Conservation (phyloP, 2,329 filamentous ascomycete species). For the Cadophora sp. region DNA sequence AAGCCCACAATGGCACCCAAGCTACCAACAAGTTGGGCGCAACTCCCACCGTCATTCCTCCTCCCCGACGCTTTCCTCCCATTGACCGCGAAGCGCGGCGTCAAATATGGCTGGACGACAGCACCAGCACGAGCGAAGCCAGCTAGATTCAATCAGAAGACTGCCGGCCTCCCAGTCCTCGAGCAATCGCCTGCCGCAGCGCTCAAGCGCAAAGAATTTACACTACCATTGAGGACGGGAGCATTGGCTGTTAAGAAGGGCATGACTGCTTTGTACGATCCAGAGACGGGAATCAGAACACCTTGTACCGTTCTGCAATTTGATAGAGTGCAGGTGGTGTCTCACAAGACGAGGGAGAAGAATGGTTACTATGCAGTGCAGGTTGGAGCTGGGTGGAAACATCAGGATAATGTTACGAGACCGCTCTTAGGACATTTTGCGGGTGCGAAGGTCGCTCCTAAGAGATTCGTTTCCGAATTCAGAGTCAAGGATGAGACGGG, state of each 20-base stretch:
- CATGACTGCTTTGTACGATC: conserved; percentile 90
- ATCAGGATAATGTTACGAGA: conserved; percentile 77
- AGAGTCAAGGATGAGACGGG: conserved; percentile 77
- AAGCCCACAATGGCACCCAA: conserved; percentile 44
- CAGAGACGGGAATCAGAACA: conserved; percentile 75
- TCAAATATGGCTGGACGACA: conserved; percentile 63
- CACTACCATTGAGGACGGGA: conserved; percentile 75
- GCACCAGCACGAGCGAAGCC: conserved; percentile 58
- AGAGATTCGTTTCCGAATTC: conserved; percentile 86
- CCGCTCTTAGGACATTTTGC: conserved; percentile 90
- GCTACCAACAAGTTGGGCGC: conserved; percentile 44
- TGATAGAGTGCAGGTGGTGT: conserved; percentile 88
- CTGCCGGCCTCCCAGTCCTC: conserved; percentile 60
- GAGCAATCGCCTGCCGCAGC: conserved; percentile 66
- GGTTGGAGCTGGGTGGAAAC: conserved; percentile 78
- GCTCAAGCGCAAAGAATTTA: conserved; percentile 62
- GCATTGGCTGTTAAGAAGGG: conserved; percentile 90
- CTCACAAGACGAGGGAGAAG: conserved; percentile 78
- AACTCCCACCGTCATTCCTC: conserved; percentile 42
- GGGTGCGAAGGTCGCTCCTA: conserved; percentile 80
- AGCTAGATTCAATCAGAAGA: conserved; percentile 62
- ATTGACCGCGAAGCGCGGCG: conserved; percentile 43
- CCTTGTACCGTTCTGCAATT: conserved; percentile 93
- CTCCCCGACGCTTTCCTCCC: conserved; percentile 43
- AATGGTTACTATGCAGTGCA: conserved; percentile 97